These are phyloP conservation scores for Pyricularia pennisetigena DNA, from an alignment of 2,329 filamentous ascomycete species.

Conservation along the genomic window DNA sequence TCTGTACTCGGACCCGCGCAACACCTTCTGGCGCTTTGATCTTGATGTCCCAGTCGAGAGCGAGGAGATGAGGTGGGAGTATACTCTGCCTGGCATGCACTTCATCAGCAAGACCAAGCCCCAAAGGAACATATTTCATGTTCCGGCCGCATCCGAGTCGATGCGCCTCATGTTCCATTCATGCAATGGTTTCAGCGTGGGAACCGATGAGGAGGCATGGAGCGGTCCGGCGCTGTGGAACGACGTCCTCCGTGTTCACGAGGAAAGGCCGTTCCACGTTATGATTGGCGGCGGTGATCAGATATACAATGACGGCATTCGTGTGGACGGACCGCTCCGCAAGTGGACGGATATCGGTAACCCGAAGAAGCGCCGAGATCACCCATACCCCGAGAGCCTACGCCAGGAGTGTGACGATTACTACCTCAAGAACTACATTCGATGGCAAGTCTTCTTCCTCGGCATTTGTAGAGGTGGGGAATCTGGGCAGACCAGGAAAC, in stretches of 20 bases:
- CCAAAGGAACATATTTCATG: conserved; percentile 64
- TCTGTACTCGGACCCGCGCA: conserved; percentile 54
- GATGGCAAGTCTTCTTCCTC: conserved; percentile 43
- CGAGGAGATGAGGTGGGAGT: conserved; percentile 68
- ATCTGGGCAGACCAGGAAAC: neutral
- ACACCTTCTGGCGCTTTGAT: conserved; percentile 93
- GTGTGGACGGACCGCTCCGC: conserved; percentile 72
- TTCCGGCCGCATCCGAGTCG: conserved; percentile 71
- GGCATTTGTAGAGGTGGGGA: neutral
- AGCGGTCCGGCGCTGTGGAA: conserved; percentile 93
- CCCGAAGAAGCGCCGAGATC: conserved; percentile 69
- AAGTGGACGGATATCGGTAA: conserved; percentile 79
- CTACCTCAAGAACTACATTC: conserved; percentile 83
- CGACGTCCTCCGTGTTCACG: conserved; percentile 77
- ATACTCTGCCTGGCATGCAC: conserved; percentile 57
- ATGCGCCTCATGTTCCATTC: conserved; percentile 99
- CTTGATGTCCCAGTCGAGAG: conserved; percentile 65
- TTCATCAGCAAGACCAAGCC: conserved; percentile 48
- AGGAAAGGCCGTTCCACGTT: conserved; percentile 78
- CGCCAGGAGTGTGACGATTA: conserved; percentile 80
- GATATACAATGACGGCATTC: conserved; percentile 90
- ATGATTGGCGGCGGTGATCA: conserved; percentile 95
- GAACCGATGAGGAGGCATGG: conserved; percentile 75
- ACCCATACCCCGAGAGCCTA: conserved; percentile 68
- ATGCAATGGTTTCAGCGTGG: conserved; percentile 91